Conservation (phyloP, 805 yeast genomes). For the Lachancea sp. region DNA sequence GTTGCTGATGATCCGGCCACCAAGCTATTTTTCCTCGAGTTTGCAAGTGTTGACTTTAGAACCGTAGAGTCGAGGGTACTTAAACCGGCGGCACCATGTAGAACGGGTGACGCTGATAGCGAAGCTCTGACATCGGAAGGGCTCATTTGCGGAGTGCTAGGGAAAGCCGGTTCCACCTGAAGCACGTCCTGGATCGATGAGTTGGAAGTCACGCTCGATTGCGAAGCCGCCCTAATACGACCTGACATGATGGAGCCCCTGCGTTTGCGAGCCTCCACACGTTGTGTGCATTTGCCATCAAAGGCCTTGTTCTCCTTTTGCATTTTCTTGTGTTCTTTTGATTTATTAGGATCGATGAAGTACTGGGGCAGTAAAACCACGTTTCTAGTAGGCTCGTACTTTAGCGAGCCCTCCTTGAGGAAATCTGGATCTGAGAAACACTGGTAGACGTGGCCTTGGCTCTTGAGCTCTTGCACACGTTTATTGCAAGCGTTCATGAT, state of each 20-base stretch:
- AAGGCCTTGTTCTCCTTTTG: constrained; percentile 11
- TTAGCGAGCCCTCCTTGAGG: constrained; percentile 16
- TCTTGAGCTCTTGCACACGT: constrained; percentile 14
- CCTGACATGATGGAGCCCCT: constrained; percentile 22
- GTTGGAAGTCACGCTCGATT: constrained; percentile 17
- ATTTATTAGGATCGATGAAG: constrained; percentile 22
- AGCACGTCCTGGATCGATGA: constrained; percentile 18
- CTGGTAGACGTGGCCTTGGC: constrained; percentile 10
- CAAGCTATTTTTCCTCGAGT: constrained; percentile 3
- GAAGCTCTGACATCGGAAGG: constrained; percentile 4
- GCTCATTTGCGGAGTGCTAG: constrained; percentile 7
- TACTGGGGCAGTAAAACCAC: constrained; percentile 20
- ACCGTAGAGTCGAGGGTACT: neutral
- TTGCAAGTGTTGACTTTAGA: neutral
- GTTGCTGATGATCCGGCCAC: neutral
- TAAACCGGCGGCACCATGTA: neutral
- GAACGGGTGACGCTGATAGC: constrained; percentile 5
- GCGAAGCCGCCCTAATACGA: constrained; percentile 19
- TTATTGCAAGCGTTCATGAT: constrained; percentile 18
- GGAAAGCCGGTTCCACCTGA: constrained; percentile 4
- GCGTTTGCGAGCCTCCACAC: constrained; percentile 19
- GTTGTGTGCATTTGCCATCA: constrained; percentile 9
- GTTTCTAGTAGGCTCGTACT: constrained; percentile 19
- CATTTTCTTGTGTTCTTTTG: constrained; percentile 21
- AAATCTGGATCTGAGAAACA: constrained; percentile 19